Evolutionary conservation across 305 asterid genomes (phyloP).

Genomic region (Stenogyne calaminthoides): DNA sequence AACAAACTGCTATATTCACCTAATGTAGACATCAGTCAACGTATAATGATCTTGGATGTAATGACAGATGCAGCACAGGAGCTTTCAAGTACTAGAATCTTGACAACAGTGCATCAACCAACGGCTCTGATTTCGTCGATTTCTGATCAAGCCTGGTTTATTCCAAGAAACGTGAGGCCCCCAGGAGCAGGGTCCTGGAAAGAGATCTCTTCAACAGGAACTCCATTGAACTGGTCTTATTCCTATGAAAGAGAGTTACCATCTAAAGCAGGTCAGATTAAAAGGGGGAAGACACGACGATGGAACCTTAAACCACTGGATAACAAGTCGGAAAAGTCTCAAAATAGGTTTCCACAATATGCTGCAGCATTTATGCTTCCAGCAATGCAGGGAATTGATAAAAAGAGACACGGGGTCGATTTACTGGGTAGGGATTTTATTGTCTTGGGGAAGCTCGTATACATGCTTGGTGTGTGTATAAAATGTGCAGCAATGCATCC

Average conservation of each 20-base stretch:
- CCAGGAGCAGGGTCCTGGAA: slow-evolving; percentile 86
- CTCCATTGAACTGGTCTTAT: slow-evolving; percentile 79
- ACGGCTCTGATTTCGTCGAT: slow-evolving; percentile 55
- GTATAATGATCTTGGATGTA: slow-evolving; percentile 86
- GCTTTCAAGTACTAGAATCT: slow-evolving; percentile 59
- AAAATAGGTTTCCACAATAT: slow-evolving; percentile 78
- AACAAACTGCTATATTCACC: slow-evolving; percentile 80
- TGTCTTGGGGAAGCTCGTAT: slow-evolving; percentile 81
- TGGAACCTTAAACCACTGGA: slow-evolving; percentile 62
- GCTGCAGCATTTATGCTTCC: slow-evolving; percentile 98
- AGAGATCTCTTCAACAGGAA: slow-evolving; percentile 66
- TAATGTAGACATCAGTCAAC: slow-evolving; percentile 81
- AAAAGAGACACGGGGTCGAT: slow-evolving; percentile 92
- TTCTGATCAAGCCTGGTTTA: slow-evolving; percentile 77
- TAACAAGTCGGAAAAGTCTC: slow-evolving; percentile 52
- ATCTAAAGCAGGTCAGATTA: slow-evolving; percentile 52
- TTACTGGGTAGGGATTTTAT: slow-evolving; percentile 83
- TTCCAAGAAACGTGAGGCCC: slow-evolving; percentile 71
- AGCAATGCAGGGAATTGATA: slow-evolving; percentile 84
- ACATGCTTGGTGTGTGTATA: slow-evolving; percentile 90
- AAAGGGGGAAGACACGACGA: slow-evolving; percentile 72
- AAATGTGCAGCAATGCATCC: slow-evolving; percentile 97
- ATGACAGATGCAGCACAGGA: slow-evolving; percentile 92
- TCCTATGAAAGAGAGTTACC: slow-evolving; percentile 94
- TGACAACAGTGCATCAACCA: slow-evolving; percentile 42